A percentile compares a stretch with the other conserved stretches of the same genome.
Conservation (phyloP, 2,329 filamentous ascomycete species). For the Diaporthe capsici region DNA sequence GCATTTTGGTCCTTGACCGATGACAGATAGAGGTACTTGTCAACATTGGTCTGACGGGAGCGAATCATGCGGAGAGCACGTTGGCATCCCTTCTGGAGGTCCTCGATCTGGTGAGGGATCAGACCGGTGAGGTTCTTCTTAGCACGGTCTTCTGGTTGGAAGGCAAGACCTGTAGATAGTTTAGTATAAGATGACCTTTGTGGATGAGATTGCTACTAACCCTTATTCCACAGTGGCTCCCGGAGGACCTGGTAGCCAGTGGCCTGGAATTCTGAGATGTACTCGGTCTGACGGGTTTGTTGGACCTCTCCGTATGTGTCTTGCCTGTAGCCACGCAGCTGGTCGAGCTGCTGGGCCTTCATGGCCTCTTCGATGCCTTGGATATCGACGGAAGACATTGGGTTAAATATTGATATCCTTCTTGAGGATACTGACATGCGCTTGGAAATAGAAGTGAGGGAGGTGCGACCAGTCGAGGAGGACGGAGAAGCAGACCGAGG, state of each 20-base stretch:
- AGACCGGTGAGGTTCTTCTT: constrained; percentile 76
- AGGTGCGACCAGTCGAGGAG: constrained; percentile 63
- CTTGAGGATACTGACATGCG: constrained; percentile 65
- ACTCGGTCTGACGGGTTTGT: constrained; percentile 67
- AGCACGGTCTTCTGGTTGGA: constrained; percentile 74
- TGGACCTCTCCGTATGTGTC: constrained; percentile 69
- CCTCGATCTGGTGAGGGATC: constrained; percentile 75
- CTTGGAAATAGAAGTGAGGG: constrained; percentile 66
- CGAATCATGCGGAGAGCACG: constrained; percentile 82
- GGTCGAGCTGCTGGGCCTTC: constrained; percentile 72
- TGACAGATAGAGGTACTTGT: constrained; percentile 88
- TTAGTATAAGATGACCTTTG: background rate
- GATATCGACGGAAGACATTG: constrained; percentile 70
- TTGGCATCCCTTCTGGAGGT: constrained; percentile 70
- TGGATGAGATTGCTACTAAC: constrained; percentile 53
- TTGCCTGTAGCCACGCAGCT: constrained; percentile 72
- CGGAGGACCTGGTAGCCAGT: constrained; percentile 73
- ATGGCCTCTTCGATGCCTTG: constrained; percentile 70
- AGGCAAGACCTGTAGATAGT: constrained; percentile 67
- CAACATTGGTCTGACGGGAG: constrained; percentile 77
- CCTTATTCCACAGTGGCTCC: constrained; percentile 77
- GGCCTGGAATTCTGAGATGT: constrained; percentile 62
- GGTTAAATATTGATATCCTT: constrained; percentile 67
- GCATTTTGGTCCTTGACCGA: constrained; percentile 81
- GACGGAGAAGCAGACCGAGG: constrained; percentile 68